Evolutionary conservation across 805 yeast species (phyloP).

Genomic region (Candida chilensis): DNA sequence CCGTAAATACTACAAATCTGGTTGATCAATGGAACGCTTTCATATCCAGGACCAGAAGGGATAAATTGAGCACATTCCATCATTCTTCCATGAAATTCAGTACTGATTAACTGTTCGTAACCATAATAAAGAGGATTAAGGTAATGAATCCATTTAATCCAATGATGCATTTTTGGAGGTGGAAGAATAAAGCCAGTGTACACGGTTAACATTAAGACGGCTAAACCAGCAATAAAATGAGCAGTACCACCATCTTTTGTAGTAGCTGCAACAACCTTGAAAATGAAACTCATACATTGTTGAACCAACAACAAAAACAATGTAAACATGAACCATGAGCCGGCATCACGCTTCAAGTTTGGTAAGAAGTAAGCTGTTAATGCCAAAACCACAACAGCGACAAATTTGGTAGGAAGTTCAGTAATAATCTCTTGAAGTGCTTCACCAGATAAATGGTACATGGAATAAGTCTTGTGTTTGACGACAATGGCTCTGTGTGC

Average conservation of each 20-base stretch:
- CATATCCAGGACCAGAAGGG: constrained; percentile 54
- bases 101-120: constrained; percentile 55
- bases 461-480: constrained; percentile 54
- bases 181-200: constrained; percentile 43
- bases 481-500: constrained; percentile 55
- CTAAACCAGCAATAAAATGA: constrained; percentile 44
- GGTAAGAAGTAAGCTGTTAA: constrained; percentile 34
- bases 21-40: constrained; percentile 18
- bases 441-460: constrained; percentile 60
- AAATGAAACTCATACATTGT: constrained; percentile 43
- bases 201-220: constrained; percentile 47
- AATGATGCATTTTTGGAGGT: constrained; percentile 50
- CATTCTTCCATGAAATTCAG: constrained; percentile 51
- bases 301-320: constrained; percentile 36
- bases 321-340: constrained; percentile 42
- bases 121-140: constrained; percentile 48
- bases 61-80: constrained; percentile 47
- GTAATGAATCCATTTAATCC: constrained; percentile 64
- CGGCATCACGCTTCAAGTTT: constrained; percentile 41
- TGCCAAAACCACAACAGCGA: constrained; percentile 39
- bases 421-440: constrained; percentile 47
- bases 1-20: constrained; percentile 56
- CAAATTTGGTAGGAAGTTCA: constrained; percentile 46
- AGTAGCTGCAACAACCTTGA: constrained; percentile 43
- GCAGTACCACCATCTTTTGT: constrained; percentile 47